Conservation (phyloP, 257 asterid species). For the Orobanche coerulescens region DNA sequence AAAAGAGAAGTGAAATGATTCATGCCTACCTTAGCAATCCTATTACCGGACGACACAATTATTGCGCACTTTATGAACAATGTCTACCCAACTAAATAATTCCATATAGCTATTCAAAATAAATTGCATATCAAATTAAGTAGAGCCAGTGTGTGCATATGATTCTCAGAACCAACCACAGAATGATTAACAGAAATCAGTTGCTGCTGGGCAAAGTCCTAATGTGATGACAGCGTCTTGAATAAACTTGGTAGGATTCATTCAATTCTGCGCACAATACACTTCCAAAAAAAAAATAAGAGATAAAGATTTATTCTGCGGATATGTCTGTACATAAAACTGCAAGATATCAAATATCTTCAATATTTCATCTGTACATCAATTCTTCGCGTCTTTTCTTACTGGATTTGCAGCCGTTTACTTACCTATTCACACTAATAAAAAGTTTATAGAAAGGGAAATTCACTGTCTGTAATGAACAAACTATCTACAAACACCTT, state of each 20-base stretch:
- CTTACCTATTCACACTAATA: constrained; percentile 1
- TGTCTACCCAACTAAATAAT: neutral
- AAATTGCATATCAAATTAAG: neutral
- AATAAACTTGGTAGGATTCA: neutral
- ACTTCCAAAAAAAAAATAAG: neutral
- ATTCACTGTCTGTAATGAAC: constrained; percentile 7
- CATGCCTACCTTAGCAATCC: neutral
- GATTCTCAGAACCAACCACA: constrained; percentile 13
- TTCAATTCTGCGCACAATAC: neutral
- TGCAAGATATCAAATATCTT: neutral
- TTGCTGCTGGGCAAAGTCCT: neutral
- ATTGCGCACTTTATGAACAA: neutral
- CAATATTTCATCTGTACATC: neutral
- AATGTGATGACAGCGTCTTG: neutral
- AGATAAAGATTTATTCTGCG: too few species aligned
- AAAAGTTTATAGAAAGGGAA: neutral
- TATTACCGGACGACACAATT: neutral
- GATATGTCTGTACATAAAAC: neutral
- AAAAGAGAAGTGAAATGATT: neutral
- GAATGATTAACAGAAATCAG: neutral
- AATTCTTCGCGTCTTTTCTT: constrained; percentile 2
- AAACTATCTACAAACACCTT: neutral
- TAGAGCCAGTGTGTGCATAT: constrained; percentile 4
- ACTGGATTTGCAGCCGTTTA: neutral
- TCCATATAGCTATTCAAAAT: constrained; percentile 1